Percentiles rank a stretch among this genome's conserved stretches.
phyloP scores from a whole-genome alignment of 202 grass and related monocot genomes.

The Bolboschoenoplectus hybrid region DNA sequence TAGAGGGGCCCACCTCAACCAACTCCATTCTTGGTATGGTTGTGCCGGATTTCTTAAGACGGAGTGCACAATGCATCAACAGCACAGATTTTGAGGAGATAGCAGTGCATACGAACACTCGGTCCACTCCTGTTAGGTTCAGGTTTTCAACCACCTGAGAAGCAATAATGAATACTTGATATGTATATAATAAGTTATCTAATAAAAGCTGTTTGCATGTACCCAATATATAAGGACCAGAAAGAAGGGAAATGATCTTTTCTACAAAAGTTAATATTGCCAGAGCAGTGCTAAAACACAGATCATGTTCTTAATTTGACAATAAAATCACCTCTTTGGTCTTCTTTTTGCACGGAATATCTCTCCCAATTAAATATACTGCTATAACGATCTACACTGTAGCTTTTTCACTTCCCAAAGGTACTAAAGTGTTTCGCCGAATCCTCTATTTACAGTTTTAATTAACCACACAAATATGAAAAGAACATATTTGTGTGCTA shows the following conservation, averaged over 20 bases:
- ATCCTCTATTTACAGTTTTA: background rate
- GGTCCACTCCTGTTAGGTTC: constrained; percentile 74
- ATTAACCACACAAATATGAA: background rate
- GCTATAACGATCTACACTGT: background rate
- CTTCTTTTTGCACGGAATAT: background rate
- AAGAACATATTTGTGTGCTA: background rate
- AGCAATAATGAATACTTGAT: constrained; percentile 2
- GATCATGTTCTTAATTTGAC: background rate
- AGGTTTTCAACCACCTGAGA: constrained; percentile 82
- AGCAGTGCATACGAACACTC: constrained; percentile 78
- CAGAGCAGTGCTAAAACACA: background rate
- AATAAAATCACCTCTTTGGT: background rate
- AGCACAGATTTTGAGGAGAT: constrained; percentile 71
- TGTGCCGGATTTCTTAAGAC: constrained; percentile 82
- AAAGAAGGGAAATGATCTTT: background rate
- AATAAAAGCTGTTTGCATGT: background rate
- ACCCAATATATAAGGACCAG: background rate
- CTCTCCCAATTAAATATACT: background rate
- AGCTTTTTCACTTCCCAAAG: background rate
- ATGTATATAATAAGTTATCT: background rate
- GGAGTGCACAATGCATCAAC: constrained; percentile 82
- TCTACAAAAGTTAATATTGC: background rate
- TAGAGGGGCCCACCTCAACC: constrained; percentile 93
- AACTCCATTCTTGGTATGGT: constrained; percentile 88
- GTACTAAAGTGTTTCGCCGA: background rate